These are phyloP conservation scores for Penicillium maclennaniae DNA, from an alignment of 495 filamentous ascomycete genomes.

Conservation along the genomic window DNA sequence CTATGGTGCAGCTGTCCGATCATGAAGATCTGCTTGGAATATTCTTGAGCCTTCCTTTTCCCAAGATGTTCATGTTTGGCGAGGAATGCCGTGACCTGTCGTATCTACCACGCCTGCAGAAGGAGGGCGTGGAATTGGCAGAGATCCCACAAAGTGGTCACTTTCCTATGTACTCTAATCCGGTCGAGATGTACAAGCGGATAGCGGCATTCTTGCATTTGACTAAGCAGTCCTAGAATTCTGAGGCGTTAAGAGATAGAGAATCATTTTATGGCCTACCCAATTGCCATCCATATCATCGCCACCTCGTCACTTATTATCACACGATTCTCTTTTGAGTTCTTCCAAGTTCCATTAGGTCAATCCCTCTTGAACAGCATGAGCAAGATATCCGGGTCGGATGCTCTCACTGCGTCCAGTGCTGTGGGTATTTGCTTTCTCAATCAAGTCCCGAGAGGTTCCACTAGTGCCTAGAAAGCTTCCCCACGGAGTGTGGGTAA, in stretches of 20 bases:
- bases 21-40: conserved; percentile 17
- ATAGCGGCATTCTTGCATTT: conserved; percentile 20
- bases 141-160: conserved; percentile 22
- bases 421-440: no score
- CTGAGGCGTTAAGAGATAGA: not conserved
- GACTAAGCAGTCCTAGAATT: not conserved
- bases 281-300: not conserved
- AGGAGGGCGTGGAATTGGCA: conserved; percentile 25
- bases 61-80: conserved; percentile 28
- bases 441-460: no score
- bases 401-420: no score
- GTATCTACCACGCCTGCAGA: conserved; percentile 18
- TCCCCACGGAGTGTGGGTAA: no score
- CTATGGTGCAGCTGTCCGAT: conserved; percentile 28
- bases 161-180: conserved; percentile 25
- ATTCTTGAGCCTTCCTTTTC: conserved; percentile 19
- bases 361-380: no score
- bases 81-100: conserved; percentile 21
- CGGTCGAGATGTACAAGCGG: conserved; percentile 25
- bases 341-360: no score
- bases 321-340: no score
- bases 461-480: no score
- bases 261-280: not conserved
- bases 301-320: no score
- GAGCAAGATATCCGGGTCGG: no score